phyloP scores from a whole-genome alignment of 768 basidiomycete genomes.

The Antrodiella citrinella region DNA sequence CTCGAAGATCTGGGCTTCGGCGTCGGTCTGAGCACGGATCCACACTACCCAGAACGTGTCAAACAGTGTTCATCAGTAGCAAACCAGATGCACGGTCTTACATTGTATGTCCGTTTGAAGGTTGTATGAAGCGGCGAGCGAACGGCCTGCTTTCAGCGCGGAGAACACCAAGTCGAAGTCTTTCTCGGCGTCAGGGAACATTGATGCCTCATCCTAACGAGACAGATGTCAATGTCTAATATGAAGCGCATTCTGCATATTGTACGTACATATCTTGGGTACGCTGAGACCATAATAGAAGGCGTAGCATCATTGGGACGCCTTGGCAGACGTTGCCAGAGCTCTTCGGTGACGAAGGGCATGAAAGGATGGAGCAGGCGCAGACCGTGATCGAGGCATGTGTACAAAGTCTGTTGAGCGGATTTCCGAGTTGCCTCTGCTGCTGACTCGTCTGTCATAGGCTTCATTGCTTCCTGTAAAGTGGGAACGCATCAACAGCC shows the following conservation, averaged over 20 bases:
- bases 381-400: conserved; percentile 85
- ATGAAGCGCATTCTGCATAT: not conserved
- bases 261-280: conserved; percentile 66
- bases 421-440: conserved; percentile 58
- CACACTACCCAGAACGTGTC: conserved; percentile 44
- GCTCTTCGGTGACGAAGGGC: conserved; percentile 97
- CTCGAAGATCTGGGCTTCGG: conserved; percentile 59
- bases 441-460: conserved; percentile 81
- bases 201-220: conserved; percentile 50
- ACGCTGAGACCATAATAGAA: conserved; percentile 85
- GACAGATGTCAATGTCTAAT: not conserved
- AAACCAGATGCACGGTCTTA: conserved; percentile 26
- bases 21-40: conserved; percentile 57
- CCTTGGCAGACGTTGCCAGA: conserved; percentile 94
- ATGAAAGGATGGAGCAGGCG: conserved; percentile 94
- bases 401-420: conserved; percentile 93
- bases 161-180: conserved; percentile 83
- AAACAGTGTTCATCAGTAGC: no score
- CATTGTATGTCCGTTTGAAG: conserved; percentile 80
- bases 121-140: conserved; percentile 83
- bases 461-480: conserved; percentile 93
- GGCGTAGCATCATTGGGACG: conserved; percentile 73
- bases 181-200: conserved; percentile 66
- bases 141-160: conserved; percentile 71
- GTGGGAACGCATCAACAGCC: not conserved